Evolutionary conservation across 1,139 yeast species (phyloP).

Genomic region (Blastobotrys niveus): DNA sequence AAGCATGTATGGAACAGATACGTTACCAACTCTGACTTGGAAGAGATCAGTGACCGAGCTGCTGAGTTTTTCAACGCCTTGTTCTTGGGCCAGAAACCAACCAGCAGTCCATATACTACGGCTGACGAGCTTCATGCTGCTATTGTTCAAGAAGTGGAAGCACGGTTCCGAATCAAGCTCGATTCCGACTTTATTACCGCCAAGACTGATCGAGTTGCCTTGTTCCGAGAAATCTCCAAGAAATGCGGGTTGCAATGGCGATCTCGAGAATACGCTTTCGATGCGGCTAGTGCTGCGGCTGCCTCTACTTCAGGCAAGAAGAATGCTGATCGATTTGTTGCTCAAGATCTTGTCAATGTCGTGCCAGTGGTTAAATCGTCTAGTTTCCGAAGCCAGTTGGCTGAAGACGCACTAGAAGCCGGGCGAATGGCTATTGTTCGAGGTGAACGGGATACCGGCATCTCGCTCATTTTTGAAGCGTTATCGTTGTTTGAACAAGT

Average conservation of each 20-base stretch:
- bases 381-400: slow-evolving; percentile 56
- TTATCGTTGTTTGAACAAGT: slow-evolving; percentile 73
- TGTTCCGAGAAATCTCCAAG: slow-evolving; percentile 67
- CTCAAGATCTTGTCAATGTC: slow-evolving; percentile 56
- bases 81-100: slow-evolving; percentile 40
- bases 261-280: slow-evolving; percentile 41
- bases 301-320: slow-evolving; percentile 27
- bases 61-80: slow-evolving; percentile 71
- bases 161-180: slow-evolving; percentile 53
- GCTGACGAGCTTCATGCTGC: slow-evolving; percentile 34
- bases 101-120: background rate
- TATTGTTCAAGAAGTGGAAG: slow-evolving; percentile 47
- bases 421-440: slow-evolving; percentile 32
- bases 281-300: slow-evolving; percentile 29
- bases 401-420: slow-evolving; percentile 73
- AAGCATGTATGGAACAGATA: slow-evolving; percentile 65
- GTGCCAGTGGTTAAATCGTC: slow-evolving; percentile 73
- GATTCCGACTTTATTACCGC: slow-evolving; percentile 37
- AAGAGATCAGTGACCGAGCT: slow-evolving; percentile 53
- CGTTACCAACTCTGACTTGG: slow-evolving; percentile 46
- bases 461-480: slow-evolving; percentile 57
- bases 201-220: slow-evolving; percentile 28
- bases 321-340: slow-evolving; percentile 21
- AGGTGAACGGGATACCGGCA: slow-evolving; percentile 33
- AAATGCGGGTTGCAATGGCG: slow-evolving; percentile 88